These are phyloP conservation scores for Neoboletus brunneissimus DNA, from an alignment of 768 basidiomycete genomes.

Conservation along the genomic window DNA sequence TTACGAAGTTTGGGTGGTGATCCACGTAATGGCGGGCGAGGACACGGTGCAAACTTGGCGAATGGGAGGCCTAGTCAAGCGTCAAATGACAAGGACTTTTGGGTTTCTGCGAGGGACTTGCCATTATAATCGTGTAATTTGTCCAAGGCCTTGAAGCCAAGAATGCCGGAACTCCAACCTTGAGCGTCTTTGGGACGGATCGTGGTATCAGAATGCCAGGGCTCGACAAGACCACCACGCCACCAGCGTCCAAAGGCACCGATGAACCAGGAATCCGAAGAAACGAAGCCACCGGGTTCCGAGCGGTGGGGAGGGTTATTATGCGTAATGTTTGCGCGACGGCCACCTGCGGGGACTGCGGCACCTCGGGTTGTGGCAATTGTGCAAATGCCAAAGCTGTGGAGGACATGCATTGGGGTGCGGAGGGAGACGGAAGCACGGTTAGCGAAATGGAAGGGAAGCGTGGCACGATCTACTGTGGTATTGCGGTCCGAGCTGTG, in stretches of 20 bases:
- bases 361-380: conserved; percentile 52
- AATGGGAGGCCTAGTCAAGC: conserved; percentile 46
- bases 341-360: conserved; percentile 50
- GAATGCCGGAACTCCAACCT: conserved; percentile 73
- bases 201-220: conserved; percentile 74
- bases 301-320: conserved; percentile 27
- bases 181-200: conserved; percentile 65
- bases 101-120: conserved; percentile 31
- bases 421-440: conserved; percentile 90
- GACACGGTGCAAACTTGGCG: conserved; percentile 46
- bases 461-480: conserved; percentile 27
- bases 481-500: conserved; percentile 20
- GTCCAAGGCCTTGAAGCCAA: conserved; percentile 72
- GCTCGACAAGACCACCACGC: conserved; percentile 75
- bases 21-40: conserved; percentile 41
- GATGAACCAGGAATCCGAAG: conserved; percentile 83
- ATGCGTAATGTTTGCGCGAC: conserved; percentile 40
- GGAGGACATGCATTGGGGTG: conserved; percentile 86
- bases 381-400: conserved; percentile 83
- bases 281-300: conserved; percentile 44
- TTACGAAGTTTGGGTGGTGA: conserved; percentile 57
- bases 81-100: background rate
- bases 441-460: conserved; percentile 80
- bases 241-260: conserved; percentile 93
- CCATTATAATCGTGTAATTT: conserved; percentile 66